Base-by-base conservation (phyloP, 352 stramenopile species). In the Aphanomyces astaci region DNA sequence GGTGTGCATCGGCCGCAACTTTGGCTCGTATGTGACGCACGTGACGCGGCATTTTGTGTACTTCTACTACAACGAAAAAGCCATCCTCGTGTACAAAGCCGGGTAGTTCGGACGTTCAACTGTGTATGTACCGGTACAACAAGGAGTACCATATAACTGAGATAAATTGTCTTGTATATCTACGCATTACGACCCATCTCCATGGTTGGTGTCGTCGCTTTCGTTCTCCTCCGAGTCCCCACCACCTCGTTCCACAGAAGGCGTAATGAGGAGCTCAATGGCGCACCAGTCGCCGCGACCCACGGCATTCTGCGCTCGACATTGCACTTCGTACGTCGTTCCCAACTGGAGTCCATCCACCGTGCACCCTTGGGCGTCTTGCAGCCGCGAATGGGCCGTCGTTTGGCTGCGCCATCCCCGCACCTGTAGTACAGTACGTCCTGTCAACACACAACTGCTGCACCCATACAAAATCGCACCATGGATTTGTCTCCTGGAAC, bases 11-110 rank as follows among this genome's bases (percentile, higher is more conserved):
- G 92, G 92, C 1, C 79, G 87, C 36, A 96, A 96, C 71, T 98
- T 98, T 63, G 92, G 92, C 53, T 96, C 88, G 39, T 95, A 95
- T 64, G 91, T 97, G 32, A 97, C 89, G 24, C 92, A 97, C 77
- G 89, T 97, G 60, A 96, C 90, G 17, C 84, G 81, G 43, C 89
- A 95, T 63, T 97, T 98, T 72, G 76, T 96, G 2, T 97, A 95
- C 72, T 97, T 98, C 64, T 92, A 94, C 72, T 95, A 80, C 75
- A 91, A 92, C 70, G 86, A 94, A 64, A 93, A 92, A 63, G 83
- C 86, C 13, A 71, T 91, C 39, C 88, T 94, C 81, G 75, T 94
- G 22, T 94, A 92, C 75, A 94, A 93, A 63, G 86, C 86, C n/a
- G 85, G 85, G 0, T 94, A 74, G 76, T n/a, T n/a, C n/a, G n/a